phyloP scores from a whole-genome alignment of 2,329 filamentous ascomycete genomes.

The Fusarium proliferatum region DNA sequence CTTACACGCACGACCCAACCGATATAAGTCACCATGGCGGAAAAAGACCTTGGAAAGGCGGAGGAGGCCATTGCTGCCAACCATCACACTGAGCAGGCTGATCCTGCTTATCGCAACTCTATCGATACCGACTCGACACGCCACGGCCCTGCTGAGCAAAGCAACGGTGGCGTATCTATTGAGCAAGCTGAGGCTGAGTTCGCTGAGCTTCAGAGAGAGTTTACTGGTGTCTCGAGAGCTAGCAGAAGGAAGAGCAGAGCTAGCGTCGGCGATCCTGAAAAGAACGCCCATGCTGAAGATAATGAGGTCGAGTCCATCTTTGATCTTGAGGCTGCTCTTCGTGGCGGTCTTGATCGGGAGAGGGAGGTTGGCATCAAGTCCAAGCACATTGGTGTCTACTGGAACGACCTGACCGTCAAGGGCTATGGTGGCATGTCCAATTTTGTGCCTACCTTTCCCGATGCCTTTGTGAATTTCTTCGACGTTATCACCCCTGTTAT shows the following conservation, averaged over 20 bases:
- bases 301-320: constrained; percentile 66
- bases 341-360: constrained; percentile 77
- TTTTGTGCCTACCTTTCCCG: constrained; percentile 79
- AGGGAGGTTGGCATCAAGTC: constrained; percentile 81
- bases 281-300: constrained; percentile 55
- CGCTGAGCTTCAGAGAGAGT: constrained; percentile 70
- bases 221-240: constrained; percentile 66
- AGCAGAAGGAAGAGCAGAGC: constrained; percentile 52
- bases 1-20: background rate
- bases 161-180: constrained; percentile 68
- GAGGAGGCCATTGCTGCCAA: constrained; percentile 47
- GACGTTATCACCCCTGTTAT: constrained; percentile 76
- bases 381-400: constrained; percentile 84
- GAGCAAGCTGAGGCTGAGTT: constrained; percentile 77
- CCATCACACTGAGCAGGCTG: constrained; percentile 42
- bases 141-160: constrained; percentile 33
- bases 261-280: constrained; percentile 66
- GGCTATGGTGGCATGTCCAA: constrained; percentile 81
- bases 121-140: constrained; percentile 47
- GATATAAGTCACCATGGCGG: constrained; percentile 40
- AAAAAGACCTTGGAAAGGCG: constrained; percentile 45
- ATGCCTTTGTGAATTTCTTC: constrained; percentile 81
- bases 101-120: constrained; percentile 37
- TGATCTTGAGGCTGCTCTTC: constrained; percentile 79
- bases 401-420: constrained; percentile 80